Percentiles rank a stretch among this genome's conserved stretches.
phyloP scores from a whole-genome alignment of 208 protist genomes.

The Acanthamoeba culbertsoni region DNA sequence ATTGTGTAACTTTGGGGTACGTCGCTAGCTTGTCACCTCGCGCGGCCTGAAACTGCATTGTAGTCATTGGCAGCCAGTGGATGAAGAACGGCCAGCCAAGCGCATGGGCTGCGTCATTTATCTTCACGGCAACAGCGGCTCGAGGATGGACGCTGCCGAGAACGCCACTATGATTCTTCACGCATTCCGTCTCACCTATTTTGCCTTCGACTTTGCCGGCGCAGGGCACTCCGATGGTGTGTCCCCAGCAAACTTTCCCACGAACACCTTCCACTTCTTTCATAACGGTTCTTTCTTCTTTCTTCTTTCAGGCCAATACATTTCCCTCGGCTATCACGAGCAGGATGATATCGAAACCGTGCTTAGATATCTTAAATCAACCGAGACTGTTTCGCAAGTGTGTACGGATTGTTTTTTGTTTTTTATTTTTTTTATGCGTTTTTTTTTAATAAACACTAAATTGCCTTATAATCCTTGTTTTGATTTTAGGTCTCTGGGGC shows the following conservation, averaged over 20 bases:
- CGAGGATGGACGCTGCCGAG: slow-evolving; percentile 16
- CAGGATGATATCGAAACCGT: slow-evolving; percentile 27
- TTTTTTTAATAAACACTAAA: too few species aligned
- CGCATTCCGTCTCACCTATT: not conserved
- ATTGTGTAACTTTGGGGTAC: not conserved
- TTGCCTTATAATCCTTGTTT: too few species aligned
- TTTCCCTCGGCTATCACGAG: slow-evolving; percentile 30
- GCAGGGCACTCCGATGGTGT: slow-evolving; percentile 1
- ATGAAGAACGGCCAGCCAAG: not conserved
- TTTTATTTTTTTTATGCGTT: not conserved
- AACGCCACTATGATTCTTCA: not conserved
- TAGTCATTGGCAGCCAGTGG: slow-evolving; percentile 31
- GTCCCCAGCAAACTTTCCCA: not conserved
- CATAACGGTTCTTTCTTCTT: not conserved
- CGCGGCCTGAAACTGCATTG: not conserved
- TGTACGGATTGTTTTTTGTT: not conserved
- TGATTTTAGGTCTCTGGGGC: slow-evolving; percentile 26
- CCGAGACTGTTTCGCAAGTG: not conserved
- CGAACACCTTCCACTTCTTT: not conserved
- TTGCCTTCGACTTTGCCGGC: slow-evolving; percentile 33
- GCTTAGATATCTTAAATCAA: not conserved
- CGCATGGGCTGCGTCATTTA: slow-evolving; percentile 33
- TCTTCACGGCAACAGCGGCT: slow-evolving; percentile 45
- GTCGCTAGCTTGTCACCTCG: not conserved
- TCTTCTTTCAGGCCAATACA: not conserved